A percentile compares a stretch with the other conserved stretches of the same genome.
Evolutionary conservation across 495 filamentous ascomycete genomes (phyloP).

Genomic region (Xylaria sp.): DNA sequence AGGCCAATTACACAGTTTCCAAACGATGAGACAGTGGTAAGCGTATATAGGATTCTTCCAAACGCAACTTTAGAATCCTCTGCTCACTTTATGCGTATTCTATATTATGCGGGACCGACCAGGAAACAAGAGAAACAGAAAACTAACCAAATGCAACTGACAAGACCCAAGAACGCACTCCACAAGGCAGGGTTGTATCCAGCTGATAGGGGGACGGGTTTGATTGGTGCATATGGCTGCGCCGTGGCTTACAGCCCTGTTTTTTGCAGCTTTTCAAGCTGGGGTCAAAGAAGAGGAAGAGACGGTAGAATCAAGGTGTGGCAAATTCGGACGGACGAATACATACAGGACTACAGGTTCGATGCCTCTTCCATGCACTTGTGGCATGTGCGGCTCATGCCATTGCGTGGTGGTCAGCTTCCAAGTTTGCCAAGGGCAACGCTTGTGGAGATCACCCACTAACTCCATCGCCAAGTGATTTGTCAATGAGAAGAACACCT

Average conservation of each 20-base stretch:
- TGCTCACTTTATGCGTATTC: background rate
- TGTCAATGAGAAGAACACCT: constrained; percentile 9
- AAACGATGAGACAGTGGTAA: background rate
- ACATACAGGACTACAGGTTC: no score
- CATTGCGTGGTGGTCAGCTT: constrained; percentile 2
- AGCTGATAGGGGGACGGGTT: constrained; percentile 6
- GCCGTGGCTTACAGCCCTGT: constrained; percentile 7
- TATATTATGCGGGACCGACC: background rate
- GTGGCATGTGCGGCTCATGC: background rate
- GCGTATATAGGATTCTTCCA: background rate
- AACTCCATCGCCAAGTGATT: constrained; percentile 11
- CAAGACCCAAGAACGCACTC: background rate
- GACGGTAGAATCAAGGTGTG: constrained; percentile 12
- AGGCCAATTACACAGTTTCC: background rate
- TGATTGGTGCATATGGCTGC: constrained; percentile 6
- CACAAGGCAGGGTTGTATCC: background rate
- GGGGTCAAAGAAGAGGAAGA: constrained; percentile 9
- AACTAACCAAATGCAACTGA: background rate
- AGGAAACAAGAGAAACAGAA: background rate
- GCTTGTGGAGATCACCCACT: constrained; percentile 1
- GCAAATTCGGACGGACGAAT: background rate
- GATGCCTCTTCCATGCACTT: constrained; percentile 13
- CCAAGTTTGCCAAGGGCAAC: background rate
- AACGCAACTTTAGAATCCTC: background rate
- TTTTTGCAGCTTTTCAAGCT: constrained; percentile 10